Conservation (phyloP, 2,329 filamentous ascomycete species). For the Sporothrix brasiliensis region DNA sequence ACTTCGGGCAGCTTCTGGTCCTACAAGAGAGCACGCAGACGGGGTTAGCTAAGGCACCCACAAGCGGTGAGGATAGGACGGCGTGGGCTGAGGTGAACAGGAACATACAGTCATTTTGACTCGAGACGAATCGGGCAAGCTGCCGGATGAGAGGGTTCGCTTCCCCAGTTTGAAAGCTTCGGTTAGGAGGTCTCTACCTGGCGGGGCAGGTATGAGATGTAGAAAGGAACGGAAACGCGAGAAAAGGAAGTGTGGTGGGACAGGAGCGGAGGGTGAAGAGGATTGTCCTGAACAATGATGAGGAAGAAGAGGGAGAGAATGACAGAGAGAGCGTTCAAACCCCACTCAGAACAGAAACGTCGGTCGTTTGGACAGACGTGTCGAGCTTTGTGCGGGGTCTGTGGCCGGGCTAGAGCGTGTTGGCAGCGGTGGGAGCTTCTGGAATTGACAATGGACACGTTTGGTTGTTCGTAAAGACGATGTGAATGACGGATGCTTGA, state of each 20-base stretch:
- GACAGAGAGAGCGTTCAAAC: constrained; percentile 28
- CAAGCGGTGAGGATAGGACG: background rate
- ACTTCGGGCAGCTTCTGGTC: constrained; percentile 61
- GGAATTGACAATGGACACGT: background rate
- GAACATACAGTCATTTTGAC: constrained; percentile 63
- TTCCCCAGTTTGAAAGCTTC: constrained; percentile 61
- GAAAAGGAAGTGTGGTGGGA: constrained; percentile 15
- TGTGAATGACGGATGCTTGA: background rate
- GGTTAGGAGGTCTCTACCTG: background rate
- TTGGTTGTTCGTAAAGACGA: constrained; percentile 11
- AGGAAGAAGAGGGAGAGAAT: constrained; percentile 6
- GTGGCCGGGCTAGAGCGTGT: background rate
- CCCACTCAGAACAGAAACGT: constrained; percentile 27
- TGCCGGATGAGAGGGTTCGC: constrained; percentile 67
- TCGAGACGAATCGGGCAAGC: constrained; percentile 60
- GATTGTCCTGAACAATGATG: constrained; percentile 1
- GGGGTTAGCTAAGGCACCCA: constrained; percentile 25
- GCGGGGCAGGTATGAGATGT: constrained; percentile 2
- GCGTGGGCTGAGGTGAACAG: background rate
- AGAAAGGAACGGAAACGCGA: background rate
- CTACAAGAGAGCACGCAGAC: constrained; percentile 13
- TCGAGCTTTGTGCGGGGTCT: constrained; percentile 31
- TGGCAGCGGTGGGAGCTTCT: background rate
- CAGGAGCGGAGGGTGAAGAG: constrained; percentile 39
- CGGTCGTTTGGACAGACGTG: constrained; percentile 13